Evolutionary conservation across 306 rosid species (phyloP).

Genomic region (Vigna mungo): DNA sequence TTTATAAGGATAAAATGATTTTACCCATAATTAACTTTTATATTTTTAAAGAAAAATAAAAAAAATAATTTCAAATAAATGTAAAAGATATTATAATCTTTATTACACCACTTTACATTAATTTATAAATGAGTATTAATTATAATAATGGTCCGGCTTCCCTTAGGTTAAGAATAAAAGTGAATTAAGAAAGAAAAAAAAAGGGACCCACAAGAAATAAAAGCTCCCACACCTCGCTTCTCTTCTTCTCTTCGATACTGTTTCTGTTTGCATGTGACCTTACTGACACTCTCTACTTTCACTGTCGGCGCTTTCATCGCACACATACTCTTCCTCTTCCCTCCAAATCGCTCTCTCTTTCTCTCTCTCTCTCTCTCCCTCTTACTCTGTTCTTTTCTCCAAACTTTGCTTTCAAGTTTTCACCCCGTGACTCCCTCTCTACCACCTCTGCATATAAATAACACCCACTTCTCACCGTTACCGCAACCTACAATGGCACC

Average conservation of each 20-base stretch:
- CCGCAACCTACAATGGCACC: conserved; percentile 32
- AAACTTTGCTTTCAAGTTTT: conserved; percentile 48
- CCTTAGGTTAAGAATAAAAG: background rate
- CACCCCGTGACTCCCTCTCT: conserved; percentile 61
- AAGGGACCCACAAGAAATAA: background rate
- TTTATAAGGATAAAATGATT: no score
- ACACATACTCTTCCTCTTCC: conserved; percentile 23
- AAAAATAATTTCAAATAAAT: no score
- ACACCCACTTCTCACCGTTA: background rate
- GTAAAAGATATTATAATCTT: no score
- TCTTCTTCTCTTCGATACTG: background rate
- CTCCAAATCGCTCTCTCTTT: conserved; percentile 35
- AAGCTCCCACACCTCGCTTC: background rate
- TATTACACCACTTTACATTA: no score
- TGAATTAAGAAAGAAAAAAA: background rate
- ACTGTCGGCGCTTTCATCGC: conserved; percentile 51
- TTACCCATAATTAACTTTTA: no score
- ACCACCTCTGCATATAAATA: conserved; percentile 7
- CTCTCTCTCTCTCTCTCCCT: no score
- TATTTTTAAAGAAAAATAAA: no score
- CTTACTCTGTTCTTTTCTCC: background rate
- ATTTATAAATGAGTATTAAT: no score
- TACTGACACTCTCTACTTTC: conserved; percentile 41
- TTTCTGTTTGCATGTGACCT: conserved; percentile 49
- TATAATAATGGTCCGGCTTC: no score